A percentile compares a stretch with the other conserved stretches of the same genome.
Evolutionary conservation across 352 stramenopile genomes (phyloP).

Genomic region (Synura sp.): DNA sequence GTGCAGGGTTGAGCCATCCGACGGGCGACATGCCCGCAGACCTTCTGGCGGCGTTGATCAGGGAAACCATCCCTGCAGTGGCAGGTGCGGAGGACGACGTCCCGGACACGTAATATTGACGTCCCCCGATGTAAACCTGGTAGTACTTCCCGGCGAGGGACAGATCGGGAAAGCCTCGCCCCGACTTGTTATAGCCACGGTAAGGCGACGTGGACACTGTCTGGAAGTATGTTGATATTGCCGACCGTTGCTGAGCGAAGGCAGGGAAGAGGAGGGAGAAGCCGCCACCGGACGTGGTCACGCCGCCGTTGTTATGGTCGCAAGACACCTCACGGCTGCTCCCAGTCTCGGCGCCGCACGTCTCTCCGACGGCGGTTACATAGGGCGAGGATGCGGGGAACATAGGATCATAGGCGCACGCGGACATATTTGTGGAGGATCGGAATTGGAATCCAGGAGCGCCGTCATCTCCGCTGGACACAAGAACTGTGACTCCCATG

Average conservation of each 20-base stretch:
- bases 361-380: conserved; percentile 77
- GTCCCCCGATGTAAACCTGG: no score
- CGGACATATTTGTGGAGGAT: conserved; percentile 44
- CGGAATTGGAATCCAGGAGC: conserved; percentile 51
- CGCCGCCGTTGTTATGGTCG: conserved; percentile 44
- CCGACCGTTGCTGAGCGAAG: not conserved
- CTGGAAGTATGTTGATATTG: not conserved
- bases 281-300: conserved; percentile 1
- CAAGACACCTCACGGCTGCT: conserved; percentile 57
- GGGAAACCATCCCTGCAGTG: no score
- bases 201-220: no score
- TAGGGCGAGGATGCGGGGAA: conserved; percentile 64
- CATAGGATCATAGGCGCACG: conserved; percentile 52
- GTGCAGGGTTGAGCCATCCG: no score
- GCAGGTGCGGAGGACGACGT: no score
- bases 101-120: no score
- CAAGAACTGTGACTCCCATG: conserved; percentile 71
- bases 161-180: no score
- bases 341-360: conserved; percentile 56
- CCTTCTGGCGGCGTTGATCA: no score
- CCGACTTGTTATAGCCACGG: no score
- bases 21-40: no score
- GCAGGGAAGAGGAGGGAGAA: not conserved
- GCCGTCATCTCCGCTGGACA: conserved; percentile 76
- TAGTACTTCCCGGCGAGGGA: no score